These are phyloP conservation scores for Pholiota conissans DNA, from an alignment of 768 basidiomycete genomes.

Conservation along the genomic window DNA sequence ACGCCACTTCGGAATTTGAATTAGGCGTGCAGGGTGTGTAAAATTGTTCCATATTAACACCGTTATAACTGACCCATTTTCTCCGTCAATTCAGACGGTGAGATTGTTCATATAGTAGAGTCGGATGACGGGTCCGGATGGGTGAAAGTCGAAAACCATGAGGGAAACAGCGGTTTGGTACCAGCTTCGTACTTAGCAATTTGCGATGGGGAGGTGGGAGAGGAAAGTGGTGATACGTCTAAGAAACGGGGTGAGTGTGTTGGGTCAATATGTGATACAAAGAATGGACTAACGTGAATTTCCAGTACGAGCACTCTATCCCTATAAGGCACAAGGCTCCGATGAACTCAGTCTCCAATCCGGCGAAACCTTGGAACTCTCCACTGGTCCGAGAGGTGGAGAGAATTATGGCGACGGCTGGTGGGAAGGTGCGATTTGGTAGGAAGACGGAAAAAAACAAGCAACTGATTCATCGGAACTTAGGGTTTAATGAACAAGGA, in stretches of 20 bases:
- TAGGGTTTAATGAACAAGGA: slow-evolving; percentile 62
- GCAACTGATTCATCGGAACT: slow-evolving; percentile 17
- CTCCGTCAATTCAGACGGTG: slow-evolving; percentile 49
- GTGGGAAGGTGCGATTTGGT: slow-evolving; percentile 71
- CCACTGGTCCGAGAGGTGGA: slow-evolving; percentile 60
- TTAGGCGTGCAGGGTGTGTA: slow-evolving; percentile 58
- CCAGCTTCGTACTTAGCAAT: slow-evolving; percentile 79
- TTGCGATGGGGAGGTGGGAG: slow-evolving; percentile 16
- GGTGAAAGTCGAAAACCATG: slow-evolving; percentile 68
- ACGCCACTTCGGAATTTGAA: slow-evolving; percentile 76
- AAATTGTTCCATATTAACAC: neutral
- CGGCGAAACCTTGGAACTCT: slow-evolving; percentile 64
- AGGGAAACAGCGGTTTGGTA: slow-evolving; percentile 69
- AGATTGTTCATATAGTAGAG: slow-evolving; percentile 65
- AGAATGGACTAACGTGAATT: slow-evolving; percentile 4
- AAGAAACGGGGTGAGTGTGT: slow-evolving; percentile 51
- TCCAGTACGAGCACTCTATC: slow-evolving; percentile 81
- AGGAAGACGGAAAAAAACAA: neutral
- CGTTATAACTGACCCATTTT: neutral
- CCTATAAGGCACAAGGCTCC: slow-evolving; percentile 70
- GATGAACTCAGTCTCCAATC: slow-evolving; percentile 68
- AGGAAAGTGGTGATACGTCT: slow-evolving; percentile 30
- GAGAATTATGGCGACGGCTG: slow-evolving; percentile 75
- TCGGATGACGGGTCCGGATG: slow-evolving; percentile 86
- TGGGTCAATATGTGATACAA: neutral